Conservation (phyloP, 352 stramenopile species). For the Sclerospora graminicola region DNA sequence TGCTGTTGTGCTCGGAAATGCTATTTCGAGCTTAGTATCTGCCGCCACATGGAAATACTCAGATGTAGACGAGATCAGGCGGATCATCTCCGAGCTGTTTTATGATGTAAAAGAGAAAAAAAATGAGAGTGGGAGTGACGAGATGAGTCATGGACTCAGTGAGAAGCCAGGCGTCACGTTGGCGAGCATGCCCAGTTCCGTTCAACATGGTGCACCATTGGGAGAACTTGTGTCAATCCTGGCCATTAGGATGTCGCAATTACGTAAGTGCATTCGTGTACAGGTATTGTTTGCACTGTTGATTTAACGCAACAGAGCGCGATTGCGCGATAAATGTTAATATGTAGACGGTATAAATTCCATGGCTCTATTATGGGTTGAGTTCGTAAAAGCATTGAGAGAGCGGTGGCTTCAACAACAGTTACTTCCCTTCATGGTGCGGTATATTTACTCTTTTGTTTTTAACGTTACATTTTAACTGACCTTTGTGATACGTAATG, state of each 20-base stretch:
- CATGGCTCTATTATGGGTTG: slow-evolving; percentile 72
- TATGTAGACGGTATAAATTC: slow-evolving; percentile 51
- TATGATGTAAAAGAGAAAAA: slow-evolving; percentile 30
- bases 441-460: neutral
- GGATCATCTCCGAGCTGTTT: slow-evolving; percentile 44
- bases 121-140: slow-evolving; percentile 4
- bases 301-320: slow-evolving; percentile 4
- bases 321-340: neutral
- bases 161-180: neutral
- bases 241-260: slow-evolving; percentile 50
- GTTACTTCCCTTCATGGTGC: slow-evolving; percentile 65
- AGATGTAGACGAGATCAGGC: slow-evolving; percentile 54
- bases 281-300: neutral
- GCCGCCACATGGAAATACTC: slow-evolving; percentile 66
- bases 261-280: slow-evolving; percentile 28
- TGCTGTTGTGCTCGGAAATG: slow-evolving; percentile 55
- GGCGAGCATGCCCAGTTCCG: slow-evolving; percentile 10
- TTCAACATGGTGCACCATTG: slow-evolving; percentile 43
- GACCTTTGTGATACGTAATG: neutral
- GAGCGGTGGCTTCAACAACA: slow-evolving; percentile 59
- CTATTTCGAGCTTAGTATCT: slow-evolving; percentile 60
- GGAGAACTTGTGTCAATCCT: slow-evolving; percentile 63
- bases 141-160: slow-evolving; percentile 1
- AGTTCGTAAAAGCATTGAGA: slow-evolving; percentile 70
- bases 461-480: neutral